Evolutionary conservation across 805 yeast genomes (phyloP).

Genomic region (Cyberlindnera meyerae): DNA sequence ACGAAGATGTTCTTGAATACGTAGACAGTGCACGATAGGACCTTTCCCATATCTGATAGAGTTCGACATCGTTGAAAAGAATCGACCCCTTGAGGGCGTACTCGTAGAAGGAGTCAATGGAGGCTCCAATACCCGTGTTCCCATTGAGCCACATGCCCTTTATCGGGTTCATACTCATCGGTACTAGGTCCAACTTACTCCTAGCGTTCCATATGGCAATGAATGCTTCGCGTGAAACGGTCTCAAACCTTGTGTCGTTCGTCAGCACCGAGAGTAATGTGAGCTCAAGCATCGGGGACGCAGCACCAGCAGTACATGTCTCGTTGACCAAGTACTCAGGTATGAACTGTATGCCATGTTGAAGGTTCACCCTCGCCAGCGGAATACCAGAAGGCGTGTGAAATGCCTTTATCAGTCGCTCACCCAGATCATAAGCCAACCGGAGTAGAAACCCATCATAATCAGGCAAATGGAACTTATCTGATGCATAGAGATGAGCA

Average conservation of each 20-base stretch:
- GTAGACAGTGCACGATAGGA: conserved; percentile 55
- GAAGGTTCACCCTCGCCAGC: conserved; percentile 70
- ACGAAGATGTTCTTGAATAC: conserved; percentile 48
- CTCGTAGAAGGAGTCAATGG: conserved; percentile 87
- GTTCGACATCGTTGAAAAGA: conserved; percentile 57
- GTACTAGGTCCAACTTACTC: conserved; percentile 58
- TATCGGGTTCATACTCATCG: conserved; percentile 69
- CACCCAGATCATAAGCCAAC: conserved; percentile 74
- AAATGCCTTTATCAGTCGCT: conserved; percentile 65
- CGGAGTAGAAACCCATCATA: conserved; percentile 72
- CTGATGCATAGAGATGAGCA: conserved; percentile 63
- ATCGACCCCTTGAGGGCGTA: conserved; percentile 76
- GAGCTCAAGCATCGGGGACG: conserved; percentile 77
- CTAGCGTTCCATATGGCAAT: conserved; percentile 66
- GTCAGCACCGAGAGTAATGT: conserved; percentile 71
- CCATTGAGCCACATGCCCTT: conserved; percentile 51
- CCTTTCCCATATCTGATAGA: conserved; percentile 50
- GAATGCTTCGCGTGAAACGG: conserved; percentile 56
- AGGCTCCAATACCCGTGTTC: conserved; percentile 82
- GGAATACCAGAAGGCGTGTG: conserved; percentile 64
- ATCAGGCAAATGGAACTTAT: conserved; percentile 29
- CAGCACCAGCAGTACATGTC: conserved; percentile 86
- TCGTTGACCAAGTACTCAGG: conserved; percentile 47
- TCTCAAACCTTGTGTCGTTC: conserved; percentile 66
- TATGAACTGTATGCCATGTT: conserved; percentile 42